A percentile compares a stretch with the other conserved stretches of the same genome.
phyloP scores from a whole-genome alignment of 495 filamentous ascomycete genomes.

The Penicillium goetzii region DNA sequence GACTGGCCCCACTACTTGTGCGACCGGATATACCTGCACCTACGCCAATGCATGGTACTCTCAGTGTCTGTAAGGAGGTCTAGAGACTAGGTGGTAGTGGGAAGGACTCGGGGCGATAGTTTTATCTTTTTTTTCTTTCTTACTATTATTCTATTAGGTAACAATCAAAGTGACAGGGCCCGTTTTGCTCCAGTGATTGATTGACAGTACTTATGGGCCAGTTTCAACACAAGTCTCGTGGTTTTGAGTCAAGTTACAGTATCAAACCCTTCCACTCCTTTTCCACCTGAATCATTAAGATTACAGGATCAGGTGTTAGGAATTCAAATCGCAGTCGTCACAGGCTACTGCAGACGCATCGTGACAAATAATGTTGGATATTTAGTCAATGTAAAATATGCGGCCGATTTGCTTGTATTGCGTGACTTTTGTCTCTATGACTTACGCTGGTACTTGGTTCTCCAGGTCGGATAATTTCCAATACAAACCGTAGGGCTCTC shows the following conservation, averaged over 20 bases:
- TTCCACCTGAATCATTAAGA: neutral
- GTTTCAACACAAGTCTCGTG: neutral
- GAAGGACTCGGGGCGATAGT: too few species aligned
- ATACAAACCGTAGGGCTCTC: neutral
- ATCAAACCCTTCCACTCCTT: neutral
- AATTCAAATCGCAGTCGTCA: neutral
- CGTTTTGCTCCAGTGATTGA: neutral
- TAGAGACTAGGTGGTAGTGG: too few species aligned
- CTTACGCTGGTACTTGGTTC: neutral
- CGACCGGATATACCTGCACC: constrained; percentile 49
- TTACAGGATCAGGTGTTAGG: neutral
- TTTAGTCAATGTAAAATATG: neutral
- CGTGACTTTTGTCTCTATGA: too few species aligned
- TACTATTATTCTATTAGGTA: neutral
- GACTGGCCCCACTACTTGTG: constrained; percentile 52
- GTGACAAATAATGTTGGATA: neutral
- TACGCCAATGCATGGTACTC: constrained; percentile 52
- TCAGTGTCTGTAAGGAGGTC: constrained; percentile 45
- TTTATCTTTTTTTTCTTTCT: neutral
- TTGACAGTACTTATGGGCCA: neutral
- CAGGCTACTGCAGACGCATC: neutral
- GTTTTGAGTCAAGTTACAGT: neutral
- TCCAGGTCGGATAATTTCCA: neutral
- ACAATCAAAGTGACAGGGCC: neutral
- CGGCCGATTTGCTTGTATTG: too few species aligned